phyloP scores from a whole-genome alignment of 2,329 filamentous ascomycete species.

The Apiospora arundinis region DNA sequence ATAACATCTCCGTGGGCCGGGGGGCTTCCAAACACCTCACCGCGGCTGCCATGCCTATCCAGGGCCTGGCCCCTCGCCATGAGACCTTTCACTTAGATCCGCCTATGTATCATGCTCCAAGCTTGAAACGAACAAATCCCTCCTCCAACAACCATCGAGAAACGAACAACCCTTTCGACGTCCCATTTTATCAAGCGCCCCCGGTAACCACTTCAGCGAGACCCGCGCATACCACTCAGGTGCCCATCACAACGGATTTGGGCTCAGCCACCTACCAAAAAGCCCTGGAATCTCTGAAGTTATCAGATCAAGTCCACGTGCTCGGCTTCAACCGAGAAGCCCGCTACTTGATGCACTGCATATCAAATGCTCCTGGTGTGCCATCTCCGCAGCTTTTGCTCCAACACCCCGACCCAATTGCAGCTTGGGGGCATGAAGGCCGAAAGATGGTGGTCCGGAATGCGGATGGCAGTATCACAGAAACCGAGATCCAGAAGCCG shows the following conservation, averaged over 20 bases:
- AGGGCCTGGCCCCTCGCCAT: conserved; percentile 38
- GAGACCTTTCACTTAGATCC: conserved; percentile 32
- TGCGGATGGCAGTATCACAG: conserved; percentile 42
- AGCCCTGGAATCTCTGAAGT: conserved; percentile 23
- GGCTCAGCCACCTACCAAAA: conserved; percentile 8
- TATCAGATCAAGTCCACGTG: conserved; percentile 58
- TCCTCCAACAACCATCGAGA: not conserved
- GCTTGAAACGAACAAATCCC: not conserved
- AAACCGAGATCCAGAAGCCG: conserved; percentile 33
- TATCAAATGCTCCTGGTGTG: conserved; percentile 62
- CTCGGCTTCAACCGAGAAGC: conserved; percentile 70
- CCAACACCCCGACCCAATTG: conserved; percentile 52
- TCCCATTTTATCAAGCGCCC: conserved; percentile 4
- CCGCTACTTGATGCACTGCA: conserved; percentile 68
- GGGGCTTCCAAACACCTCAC: conserved; percentile 39
- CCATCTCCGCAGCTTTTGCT: conserved; percentile 71
- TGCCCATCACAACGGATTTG: conserved; percentile 1
- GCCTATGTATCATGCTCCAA: conserved; percentile 25
- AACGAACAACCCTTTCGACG: not conserved
- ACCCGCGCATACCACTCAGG: not conserved
- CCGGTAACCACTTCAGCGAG: not conserved
- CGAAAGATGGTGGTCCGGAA: conserved; percentile 53
- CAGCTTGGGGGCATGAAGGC: conserved; percentile 53
- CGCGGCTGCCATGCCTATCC: conserved; percentile 26
- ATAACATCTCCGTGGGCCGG: conserved; percentile 46